Evolutionary conservation across 331 rosid species (phyloP), one percentile per base, ranked within the genome.

Genomic region (Telfairia occidentalis): DNA sequence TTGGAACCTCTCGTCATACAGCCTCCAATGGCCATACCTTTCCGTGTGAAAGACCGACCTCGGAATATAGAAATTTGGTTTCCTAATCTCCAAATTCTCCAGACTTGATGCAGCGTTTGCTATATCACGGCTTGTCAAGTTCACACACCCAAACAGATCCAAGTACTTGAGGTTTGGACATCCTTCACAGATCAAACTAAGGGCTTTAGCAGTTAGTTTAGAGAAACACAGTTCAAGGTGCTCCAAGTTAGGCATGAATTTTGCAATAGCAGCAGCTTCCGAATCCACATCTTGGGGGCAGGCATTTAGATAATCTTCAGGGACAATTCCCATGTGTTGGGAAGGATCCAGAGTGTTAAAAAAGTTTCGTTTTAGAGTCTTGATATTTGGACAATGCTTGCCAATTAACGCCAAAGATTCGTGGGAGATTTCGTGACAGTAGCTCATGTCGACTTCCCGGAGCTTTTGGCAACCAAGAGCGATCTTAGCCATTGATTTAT

Each of bases 1-100:
- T 80, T 89, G 97, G 77, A 91, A 91, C 70, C 98, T 83, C 87
- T 88, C 95, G 69, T 91, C 97, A 60, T 94, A 91, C 81, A 94
- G 67, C 19, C 81, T 82, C 96, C 97, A 91, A 78, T 88, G 97
- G 35, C 85, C 92, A 81, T 91, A 91, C 82, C 97, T 86, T 77
- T 87, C 98, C 0, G 87, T 67, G 82, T 82, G 91, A 66, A 61
- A 91, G 78, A 84, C 92, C 5, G 92, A 86, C 83, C 87, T 81
- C 0, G 96, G 91, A 29, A 89, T 85, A 78, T 85, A 87, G 75
- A 91, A 83, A 79, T 91, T 88, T 1, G 98, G 91, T 81, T 84
- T 91, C 34, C 85, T 91, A 58, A 94, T 82, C 69, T 88, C 85
- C 88, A 91, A 57, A 64, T 71, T 79, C 57, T 77, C 82, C 84